Evolutionary conservation across 257 asterid species (phyloP).

Genomic region (Henckelia pumila): DNA sequence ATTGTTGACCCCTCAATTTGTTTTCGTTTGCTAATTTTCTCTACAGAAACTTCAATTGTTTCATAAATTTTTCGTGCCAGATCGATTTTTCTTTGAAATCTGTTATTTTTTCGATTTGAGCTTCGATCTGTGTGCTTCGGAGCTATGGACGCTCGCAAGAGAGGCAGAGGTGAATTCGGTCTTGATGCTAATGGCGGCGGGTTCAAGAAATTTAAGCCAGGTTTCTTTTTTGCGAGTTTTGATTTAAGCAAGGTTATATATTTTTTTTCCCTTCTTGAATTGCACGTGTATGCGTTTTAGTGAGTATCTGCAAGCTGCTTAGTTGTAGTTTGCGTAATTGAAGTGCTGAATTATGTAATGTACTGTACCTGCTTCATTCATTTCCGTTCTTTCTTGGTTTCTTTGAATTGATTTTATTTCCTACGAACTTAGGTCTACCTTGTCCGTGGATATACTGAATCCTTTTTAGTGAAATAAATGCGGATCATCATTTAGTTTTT

Average conservation of each 20-base stretch:
- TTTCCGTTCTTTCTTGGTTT: no score
- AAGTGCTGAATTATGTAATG: background rate
- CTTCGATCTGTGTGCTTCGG: conserved; percentile 31
- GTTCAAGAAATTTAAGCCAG: conserved; percentile 74
- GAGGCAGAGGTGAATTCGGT: conserved; percentile 41
- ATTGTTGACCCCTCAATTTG: no score
- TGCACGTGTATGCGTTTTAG: background rate
- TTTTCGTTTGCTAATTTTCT: background rate
- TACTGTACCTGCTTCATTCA: conserved; percentile 11
- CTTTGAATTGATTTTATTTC: background rate
- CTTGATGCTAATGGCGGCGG: conserved; percentile 45
- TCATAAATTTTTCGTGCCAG: conserved; percentile 1
- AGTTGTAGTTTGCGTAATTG: background rate
- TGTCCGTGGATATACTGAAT: background rate
- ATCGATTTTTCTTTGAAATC: conserved; percentile 7
- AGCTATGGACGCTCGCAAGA: conserved; percentile 51
- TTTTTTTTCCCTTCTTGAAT: background rate
- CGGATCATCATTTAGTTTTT: background rate
- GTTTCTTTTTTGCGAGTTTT: conserved; percentile 28
- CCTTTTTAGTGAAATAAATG: background rate
- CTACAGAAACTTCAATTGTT: background rate
- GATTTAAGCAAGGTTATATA: conserved; percentile 1
- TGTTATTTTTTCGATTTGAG: conserved; percentile 15
- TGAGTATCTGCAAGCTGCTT: background rate
- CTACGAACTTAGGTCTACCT: background rate